These are phyloP conservation scores for Posidonia australis DNA, from an alignment of 106 monocot genomes.

Conservation along the genomic window DNA sequence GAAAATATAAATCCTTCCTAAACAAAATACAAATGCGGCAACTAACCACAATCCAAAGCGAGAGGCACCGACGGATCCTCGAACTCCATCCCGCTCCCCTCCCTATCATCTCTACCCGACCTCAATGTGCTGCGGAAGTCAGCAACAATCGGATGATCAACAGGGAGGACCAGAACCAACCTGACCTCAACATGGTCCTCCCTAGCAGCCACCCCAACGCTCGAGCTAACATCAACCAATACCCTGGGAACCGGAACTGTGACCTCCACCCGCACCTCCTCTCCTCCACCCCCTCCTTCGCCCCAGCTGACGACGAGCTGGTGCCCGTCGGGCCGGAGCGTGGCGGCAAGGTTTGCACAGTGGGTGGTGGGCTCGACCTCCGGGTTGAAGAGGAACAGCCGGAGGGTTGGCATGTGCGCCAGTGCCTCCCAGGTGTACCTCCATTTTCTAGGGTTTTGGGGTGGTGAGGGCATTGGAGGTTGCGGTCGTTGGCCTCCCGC, in stretches of 20 bases:
- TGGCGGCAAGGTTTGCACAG: slow-evolving; percentile 9
- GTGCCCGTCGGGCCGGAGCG: slow-evolving; percentile 14
- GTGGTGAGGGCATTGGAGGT: background rate
- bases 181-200: slow-evolving; percentile 44
- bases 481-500: background rate
- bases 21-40: background rate
- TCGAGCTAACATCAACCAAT: slow-evolving; percentile 27
- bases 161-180: slow-evolving; percentile 31
- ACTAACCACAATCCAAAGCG: slow-evolving; percentile 36
- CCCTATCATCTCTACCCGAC: background rate
- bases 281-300: slow-evolving; percentile 10
- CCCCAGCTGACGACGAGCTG: slow-evolving; percentile 33
- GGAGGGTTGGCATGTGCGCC: slow-evolving; percentile 36
- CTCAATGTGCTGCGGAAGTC: slow-evolving; percentile 7
- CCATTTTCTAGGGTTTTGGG: slow-evolving; percentile 17
- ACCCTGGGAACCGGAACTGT: slow-evolving; percentile 39
- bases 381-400: slow-evolving; percentile 42
- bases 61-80: slow-evolving; percentile 11
- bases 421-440: slow-evolving; percentile 47
- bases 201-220: slow-evolving; percentile 8
- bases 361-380: slow-evolving; percentile 9
- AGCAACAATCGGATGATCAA: slow-evolving; percentile 31
- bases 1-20: background rate
- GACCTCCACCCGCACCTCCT: background rate
- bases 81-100: background rate